Percentiles rank a stretch among this genome's conserved stretches.
Evolutionary conservation across 768 basidiomycete genomes (phyloP).

Genomic region (Suillus hirtellus): DNA sequence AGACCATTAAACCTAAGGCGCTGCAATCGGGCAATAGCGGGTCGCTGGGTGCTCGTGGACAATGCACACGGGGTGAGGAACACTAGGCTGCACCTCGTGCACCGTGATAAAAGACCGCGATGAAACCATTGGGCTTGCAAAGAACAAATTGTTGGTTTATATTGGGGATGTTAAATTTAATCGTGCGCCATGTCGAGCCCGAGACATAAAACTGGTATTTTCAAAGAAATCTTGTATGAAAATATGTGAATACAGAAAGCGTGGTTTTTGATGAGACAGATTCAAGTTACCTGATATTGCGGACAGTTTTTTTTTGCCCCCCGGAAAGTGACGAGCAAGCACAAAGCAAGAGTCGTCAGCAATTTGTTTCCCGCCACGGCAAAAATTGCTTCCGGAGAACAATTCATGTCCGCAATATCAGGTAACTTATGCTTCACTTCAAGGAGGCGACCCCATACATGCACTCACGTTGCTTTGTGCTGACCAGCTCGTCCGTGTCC

Average conservation of each 20-base stretch:
- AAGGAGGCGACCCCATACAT: no score
- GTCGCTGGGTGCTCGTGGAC: background rate
- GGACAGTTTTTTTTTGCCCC: no score
- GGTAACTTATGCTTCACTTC: no score
- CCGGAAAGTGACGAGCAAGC: no score
- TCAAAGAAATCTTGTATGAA: background rate
- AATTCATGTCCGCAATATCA: no score
- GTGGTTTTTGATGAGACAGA: background rate
- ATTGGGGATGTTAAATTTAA: background rate
- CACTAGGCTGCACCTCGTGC: background rate
- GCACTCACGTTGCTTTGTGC: no score
- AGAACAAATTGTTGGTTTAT: background rate
- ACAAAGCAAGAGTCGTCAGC: no score
- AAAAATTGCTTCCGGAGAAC: no score
- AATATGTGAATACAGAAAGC: background rate
- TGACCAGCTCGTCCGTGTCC: no score
- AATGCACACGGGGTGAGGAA: background rate
- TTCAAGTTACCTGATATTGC: background rate
- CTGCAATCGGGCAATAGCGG: background rate
- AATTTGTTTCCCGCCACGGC: no score
- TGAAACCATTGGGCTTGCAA: background rate
- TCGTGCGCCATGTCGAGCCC: background rate
- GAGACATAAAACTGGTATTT: background rate
- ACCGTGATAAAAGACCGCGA: conserved; percentile 3
- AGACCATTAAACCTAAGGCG: background rate